Conservation (phyloP, 164 flowering plant genomes). For the Kalanchoe fedtschenkoi region DNA sequence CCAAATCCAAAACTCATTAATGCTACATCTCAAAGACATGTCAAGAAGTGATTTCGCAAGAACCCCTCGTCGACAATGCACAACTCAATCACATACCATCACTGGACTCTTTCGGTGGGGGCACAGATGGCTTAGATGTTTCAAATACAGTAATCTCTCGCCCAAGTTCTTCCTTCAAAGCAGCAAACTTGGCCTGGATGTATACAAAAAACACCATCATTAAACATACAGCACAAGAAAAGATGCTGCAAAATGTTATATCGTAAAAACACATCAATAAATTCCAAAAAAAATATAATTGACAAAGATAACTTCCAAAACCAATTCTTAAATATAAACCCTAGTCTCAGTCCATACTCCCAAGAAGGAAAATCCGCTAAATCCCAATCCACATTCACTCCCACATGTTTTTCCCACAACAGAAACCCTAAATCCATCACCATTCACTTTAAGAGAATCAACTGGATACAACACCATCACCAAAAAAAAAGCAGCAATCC, state of each 20-base stretch:
- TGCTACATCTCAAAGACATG: not conserved
- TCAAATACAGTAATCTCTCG: conserved; percentile 71
- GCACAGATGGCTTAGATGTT: conserved; percentile 30
- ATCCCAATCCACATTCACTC: no score
- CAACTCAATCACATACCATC: conserved; percentile 25
- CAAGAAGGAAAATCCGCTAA: not conserved
- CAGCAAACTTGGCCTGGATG: conserved; percentile 50
- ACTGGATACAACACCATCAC: no score
- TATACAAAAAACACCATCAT: not conserved
- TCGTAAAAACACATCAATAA: not conserved
- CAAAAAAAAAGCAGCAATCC: no score
- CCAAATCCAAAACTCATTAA: not conserved
- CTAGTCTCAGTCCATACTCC: no score
- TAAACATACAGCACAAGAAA: not conserved
- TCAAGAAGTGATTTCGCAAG: no score
- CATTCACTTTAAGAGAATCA: no score
- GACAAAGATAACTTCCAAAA: no score
- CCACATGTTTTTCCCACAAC: no score
- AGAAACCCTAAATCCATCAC: no score
- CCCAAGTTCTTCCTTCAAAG: conserved; percentile 50
- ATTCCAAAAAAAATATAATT: no score
- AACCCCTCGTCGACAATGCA: not conserved
- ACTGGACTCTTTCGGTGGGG: conserved; percentile 23
- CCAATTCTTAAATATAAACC: no score
- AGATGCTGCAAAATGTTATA: not conserved